A percentile compares a stretch with the other conserved stretches of the same genome.
Conservation (phyloP, 2,329 filamentous ascomycete species). For the Fusarium luffae region DNA sequence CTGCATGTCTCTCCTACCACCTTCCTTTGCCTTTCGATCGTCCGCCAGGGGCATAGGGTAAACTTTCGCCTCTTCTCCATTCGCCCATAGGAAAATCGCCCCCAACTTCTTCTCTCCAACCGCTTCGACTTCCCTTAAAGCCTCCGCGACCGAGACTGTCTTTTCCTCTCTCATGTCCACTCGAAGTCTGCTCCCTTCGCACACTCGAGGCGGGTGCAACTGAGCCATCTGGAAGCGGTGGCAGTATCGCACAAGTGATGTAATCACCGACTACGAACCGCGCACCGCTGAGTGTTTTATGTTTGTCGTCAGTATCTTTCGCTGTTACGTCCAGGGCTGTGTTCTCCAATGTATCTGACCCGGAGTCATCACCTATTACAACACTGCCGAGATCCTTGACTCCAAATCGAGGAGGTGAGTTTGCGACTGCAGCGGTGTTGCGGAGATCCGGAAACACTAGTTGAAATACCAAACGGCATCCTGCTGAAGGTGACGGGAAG, state of each 20-base stretch:
- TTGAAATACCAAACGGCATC: constrained; percentile 87
- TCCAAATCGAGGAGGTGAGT: constrained; percentile 67
- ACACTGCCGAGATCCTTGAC: constrained; percentile 86
- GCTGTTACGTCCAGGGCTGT: constrained; percentile 49
- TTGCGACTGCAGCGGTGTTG: constrained; percentile 43
- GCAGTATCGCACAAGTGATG: constrained; percentile 82
- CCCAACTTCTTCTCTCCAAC: constrained; percentile 54
- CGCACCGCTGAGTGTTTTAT: constrained; percentile 79
- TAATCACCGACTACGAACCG: constrained; percentile 92
- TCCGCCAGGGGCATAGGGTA: constrained; percentile 64
- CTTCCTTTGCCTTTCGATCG: constrained; percentile 46
- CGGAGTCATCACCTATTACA: constrained; percentile 72
- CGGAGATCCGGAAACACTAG: constrained; percentile 83
- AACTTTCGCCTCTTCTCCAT: constrained; percentile 73
- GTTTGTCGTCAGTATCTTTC: constrained; percentile 65
- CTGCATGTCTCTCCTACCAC: constrained; percentile 40
- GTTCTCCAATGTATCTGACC: constrained; percentile 55
- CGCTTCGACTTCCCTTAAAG: constrained; percentile 52
- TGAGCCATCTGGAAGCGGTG: constrained; percentile 78
- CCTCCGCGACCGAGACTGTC: constrained; percentile 50
- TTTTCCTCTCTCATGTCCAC: constrained; percentile 42
- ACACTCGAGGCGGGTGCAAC: constrained; percentile 70
- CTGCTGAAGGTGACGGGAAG: constrained; percentile 78
- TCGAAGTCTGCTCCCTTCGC: constrained; percentile 41
- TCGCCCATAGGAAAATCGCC: constrained; percentile 63